Conservation (phyloP, 306 rosid species). For the Vigna reflexopilosa region DNA sequence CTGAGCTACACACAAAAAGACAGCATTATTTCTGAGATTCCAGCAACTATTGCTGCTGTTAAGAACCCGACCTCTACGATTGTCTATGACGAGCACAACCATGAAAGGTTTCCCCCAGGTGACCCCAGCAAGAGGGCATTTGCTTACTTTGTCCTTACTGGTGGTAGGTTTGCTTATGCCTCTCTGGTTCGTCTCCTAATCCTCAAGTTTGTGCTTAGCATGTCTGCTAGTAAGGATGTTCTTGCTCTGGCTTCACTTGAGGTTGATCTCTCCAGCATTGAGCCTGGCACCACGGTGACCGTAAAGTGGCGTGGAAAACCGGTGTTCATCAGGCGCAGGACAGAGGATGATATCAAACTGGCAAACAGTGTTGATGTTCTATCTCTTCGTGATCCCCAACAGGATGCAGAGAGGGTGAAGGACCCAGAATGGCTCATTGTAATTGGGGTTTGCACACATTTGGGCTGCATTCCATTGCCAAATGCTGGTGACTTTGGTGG, state of each 20-base stretch:
- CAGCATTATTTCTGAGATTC: constrained; percentile 58
- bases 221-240: constrained; percentile 95
- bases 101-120: constrained; percentile 80
- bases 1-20: constrained; percentile 55
- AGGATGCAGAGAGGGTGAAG: constrained; percentile 74
- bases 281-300: constrained; percentile 81
- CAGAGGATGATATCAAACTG: constrained; percentile 74
- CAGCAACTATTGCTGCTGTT: constrained; percentile 72
- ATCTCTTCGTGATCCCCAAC: constrained; percentile 85
- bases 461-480: constrained; percentile 93
- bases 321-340: constrained; percentile 85
- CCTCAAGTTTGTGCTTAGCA: constrained; percentile 86
- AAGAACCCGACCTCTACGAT: constrained; percentile 78
- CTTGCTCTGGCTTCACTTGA: constrained; percentile 88
- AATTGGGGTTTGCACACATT: constrained; percentile 86
- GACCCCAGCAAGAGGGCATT: constrained; percentile 95
- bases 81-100: constrained; percentile 75
- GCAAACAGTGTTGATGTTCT: constrained; percentile 81
- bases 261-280: constrained; percentile 86
- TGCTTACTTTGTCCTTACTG: constrained; percentile 84
- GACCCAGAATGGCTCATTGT: constrained; percentile 88
- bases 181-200: constrained; percentile 78
- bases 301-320: constrained; percentile 96
- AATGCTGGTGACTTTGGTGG: constrained; percentile 92
- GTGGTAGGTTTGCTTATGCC: constrained; percentile 85